These are phyloP conservation scores for Cryptococcus floricola DNA, from an alignment of 1,284 basidiomycete genomes.

Conservation along the genomic window DNA sequence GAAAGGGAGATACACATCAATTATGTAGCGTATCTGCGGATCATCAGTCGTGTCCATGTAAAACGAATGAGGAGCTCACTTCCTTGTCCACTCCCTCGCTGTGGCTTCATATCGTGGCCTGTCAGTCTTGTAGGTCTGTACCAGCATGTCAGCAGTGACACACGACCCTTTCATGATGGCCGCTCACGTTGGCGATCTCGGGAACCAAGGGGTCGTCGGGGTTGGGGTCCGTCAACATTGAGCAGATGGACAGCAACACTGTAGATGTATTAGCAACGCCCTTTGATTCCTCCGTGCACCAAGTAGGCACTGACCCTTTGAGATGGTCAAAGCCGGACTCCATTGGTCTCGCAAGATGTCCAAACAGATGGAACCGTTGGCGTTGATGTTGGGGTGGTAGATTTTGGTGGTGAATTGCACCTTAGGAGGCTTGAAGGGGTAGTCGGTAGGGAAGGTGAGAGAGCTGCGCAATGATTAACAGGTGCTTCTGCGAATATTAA, in stretches of 20 bases:
- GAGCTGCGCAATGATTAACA: conserved; percentile 23
- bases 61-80: conserved; percentile 54
- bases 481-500: not conserved
- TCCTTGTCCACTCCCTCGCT: conserved; percentile 95
- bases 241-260: conserved; percentile 93
- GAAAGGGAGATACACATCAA: conserved; percentile 5
- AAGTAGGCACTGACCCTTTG: conserved; percentile 67
- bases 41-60: not conserved
- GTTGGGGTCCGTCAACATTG: conserved; percentile 95
- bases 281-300: not conserved
- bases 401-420: conserved; percentile 94
- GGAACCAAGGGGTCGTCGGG: conserved; percentile 79
- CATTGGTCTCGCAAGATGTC: conserved; percentile 97
- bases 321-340: conserved; percentile 97
- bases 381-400: conserved; percentile 61
- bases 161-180: not conserved
- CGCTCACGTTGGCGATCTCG: conserved; percentile 55
- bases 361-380: conserved; percentile 88
- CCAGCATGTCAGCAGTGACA: not conserved
- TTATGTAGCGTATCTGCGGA: conserved; percentile 17
- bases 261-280: conserved; percentile 1
- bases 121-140: conserved; percentile 90
- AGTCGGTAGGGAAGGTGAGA: conserved; percentile 61
- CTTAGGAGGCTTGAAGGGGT: conserved; percentile 99
- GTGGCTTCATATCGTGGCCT: conserved; percentile 88